A percentile compares a stretch with the other conserved stretches of the same genome.
Conservation (phyloP, 768 basidiomycete genomes). For the Myochromella boudieri region DNA sequence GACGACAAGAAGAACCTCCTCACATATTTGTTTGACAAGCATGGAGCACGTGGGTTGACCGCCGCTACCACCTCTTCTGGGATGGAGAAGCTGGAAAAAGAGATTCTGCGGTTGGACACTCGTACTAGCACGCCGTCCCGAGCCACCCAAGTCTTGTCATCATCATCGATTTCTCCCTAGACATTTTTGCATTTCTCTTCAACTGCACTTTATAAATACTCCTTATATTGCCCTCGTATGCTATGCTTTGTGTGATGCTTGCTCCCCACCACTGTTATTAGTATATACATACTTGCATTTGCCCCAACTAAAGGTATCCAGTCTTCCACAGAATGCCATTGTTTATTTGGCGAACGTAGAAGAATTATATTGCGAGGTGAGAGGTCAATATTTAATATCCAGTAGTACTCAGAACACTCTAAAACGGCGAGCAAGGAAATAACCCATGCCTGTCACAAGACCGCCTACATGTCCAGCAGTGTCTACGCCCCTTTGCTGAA, state of each 20-base stretch:
- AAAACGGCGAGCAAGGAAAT: conserved; percentile 43
- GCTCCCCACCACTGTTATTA: no score
- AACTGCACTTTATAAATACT: no score
- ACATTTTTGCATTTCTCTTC: no score
- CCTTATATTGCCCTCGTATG: no score
- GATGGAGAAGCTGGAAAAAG: conserved; percentile 72
- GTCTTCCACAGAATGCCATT: no score
- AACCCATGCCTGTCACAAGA: conserved; percentile 57
- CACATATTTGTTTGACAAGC: conserved; percentile 88
- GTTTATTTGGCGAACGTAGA: neutral
- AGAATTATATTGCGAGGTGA: neutral
- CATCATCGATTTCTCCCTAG: neutral
- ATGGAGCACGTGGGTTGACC: conserved; percentile 61
- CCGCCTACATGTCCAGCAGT: conserved; percentile 73
- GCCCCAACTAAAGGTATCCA: no score
- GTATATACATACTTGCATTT: no score
- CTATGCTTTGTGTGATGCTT: no score
- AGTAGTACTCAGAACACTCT: conserved; percentile 24
- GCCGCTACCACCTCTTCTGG: conserved; percentile 40
- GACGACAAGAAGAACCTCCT: conserved; percentile 90
- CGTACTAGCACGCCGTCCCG: conserved; percentile 74
- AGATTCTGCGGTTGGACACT: conserved; percentile 78
- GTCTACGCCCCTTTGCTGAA: conserved; percentile 52
- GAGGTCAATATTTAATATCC: neutral
- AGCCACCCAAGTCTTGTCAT: neutral